These are phyloP conservation scores for Lotmaria passim DNA, from an alignment of 208 protist species.

Conservation along the genomic window DNA sequence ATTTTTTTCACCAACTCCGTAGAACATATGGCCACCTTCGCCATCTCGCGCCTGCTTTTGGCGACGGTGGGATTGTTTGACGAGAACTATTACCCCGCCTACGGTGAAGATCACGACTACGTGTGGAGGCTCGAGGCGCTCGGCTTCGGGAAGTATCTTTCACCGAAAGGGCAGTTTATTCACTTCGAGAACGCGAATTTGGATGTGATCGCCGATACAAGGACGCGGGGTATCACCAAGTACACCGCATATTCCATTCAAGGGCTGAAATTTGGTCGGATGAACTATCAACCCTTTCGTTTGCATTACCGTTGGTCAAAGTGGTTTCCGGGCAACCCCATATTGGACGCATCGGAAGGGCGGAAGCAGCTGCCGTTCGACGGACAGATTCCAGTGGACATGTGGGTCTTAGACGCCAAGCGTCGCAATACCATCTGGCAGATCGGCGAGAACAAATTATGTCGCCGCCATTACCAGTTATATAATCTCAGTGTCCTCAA, in stretches of 20 bases:
- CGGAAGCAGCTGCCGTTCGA: constrained; percentile 25
- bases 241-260: constrained; percentile 8
- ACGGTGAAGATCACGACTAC: constrained; percentile 62
- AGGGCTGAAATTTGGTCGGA: constrained; percentile 18
- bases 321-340: constrained; percentile 12
- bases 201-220: not conserved
- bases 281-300: constrained; percentile 34
- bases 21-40: constrained; percentile 37
- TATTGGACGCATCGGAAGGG: not conserved
- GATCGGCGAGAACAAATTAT: constrained; percentile 15
- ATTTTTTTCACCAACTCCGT: constrained; percentile 35
- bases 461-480: not conserved
- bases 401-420: constrained; percentile 32
- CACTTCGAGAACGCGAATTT: constrained; percentile 39
- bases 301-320: constrained; percentile 26
- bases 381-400: constrained; percentile 31
- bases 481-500: constrained; percentile 22
- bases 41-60: constrained; percentile 45
- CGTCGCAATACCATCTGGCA: constrained; percentile 17
- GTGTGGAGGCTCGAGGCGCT: constrained; percentile 27
- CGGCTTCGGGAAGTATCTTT: constrained; percentile 35
- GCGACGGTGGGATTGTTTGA: constrained; percentile 54
- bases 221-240: constrained; percentile 19
- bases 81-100: constrained; percentile 64
- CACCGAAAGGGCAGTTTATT: constrained; percentile 11